Base-by-base conservation (phyloP, 345 rosid genomes). In the Trapa bicornis region DNA sequence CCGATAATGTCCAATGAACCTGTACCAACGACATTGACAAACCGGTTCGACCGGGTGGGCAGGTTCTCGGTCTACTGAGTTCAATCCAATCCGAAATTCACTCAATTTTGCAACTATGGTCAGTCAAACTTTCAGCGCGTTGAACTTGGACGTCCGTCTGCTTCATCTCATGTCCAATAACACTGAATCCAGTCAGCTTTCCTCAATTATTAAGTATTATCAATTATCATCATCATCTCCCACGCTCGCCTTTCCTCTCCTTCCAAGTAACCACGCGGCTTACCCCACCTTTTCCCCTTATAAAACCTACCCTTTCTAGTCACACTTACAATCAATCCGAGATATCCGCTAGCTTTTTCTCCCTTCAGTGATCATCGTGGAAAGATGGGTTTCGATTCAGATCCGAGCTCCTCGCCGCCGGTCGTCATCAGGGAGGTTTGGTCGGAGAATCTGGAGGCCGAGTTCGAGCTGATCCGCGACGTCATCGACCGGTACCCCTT, bases 401-500 rank as follows among this genome's bases (percentile, higher is more conserved):
- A 67, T 37, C 50, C 65, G 32, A 4, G 33, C 3, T 13, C 65
- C 17, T 4, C 17, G 37, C 8, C 66, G 39, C 79, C 75, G 8
- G 69, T 86, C 17, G 79, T 66, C 64, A 77, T 85, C 45, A 87
- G 96, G 2, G 86, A 89, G 8, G 98, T 92, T 14, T 92, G 96
- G 96, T 80, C 85, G 1, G 71, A 68, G 47, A 92, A 92, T 70
- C 75, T 92, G 43, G 89, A 85, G 67, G 68, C 82, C 0, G 96
- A 92, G 68, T 85, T 92, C 60, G 73, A 74, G 29, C 35, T 89
- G 65, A 87, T 89, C 70, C 72, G 84, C 16, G 73, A 83, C 29
- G 41, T 76, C 33, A 72, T 89, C 53, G 93, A 89, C 60, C 65
- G 57, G 1, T 86, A 74, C 76, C 91, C 95, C 6, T 77, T 85